Conservation (phyloP, 2,329 filamentous ascomycete genomes). For the Ampelomyces quisqualis region DNA sequence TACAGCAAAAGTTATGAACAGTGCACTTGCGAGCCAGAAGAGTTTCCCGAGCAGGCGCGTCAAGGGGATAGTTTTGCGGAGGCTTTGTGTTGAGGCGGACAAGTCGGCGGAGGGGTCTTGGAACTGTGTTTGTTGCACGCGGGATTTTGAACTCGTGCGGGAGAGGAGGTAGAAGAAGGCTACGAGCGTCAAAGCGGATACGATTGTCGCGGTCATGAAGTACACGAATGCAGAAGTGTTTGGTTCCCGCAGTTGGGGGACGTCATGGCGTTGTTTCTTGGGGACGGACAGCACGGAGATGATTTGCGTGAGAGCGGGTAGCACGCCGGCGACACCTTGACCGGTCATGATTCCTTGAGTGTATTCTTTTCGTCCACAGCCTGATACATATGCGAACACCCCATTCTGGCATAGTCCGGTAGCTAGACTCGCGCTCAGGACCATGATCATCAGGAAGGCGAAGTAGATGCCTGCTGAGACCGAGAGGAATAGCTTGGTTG, state of each 20-base stretch:
- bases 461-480: constrained; percentile 70
- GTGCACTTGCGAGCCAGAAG: constrained; percentile 71
- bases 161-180: constrained; percentile 74
- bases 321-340: constrained; percentile 86
- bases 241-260: constrained; percentile 42
- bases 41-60: constrained; percentile 72
- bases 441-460: constrained; percentile 77
- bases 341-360: constrained; percentile 96
- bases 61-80: constrained; percentile 59
- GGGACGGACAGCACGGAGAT: constrained; percentile 72
- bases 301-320: constrained; percentile 86
- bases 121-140: constrained; percentile 16
- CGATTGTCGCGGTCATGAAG: constrained; percentile 80
- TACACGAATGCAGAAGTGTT: constrained; percentile 81
- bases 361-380: constrained; percentile 83
- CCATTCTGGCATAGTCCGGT: constrained; percentile 91
- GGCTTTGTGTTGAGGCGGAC: constrained; percentile 14
- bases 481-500: constrained; percentile 68
- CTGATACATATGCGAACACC: constrained; percentile 84
- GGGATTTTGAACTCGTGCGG: constrained; percentile 46
- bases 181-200: constrained; percentile 69
- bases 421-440: constrained; percentile 74
- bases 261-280: constrained; percentile 42
- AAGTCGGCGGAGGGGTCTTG: constrained; percentile 21
- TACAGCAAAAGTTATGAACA: constrained; percentile 77